Conservation (phyloP, 495 filamentous ascomycete genomes). For the Clavariopsis aquatica region DNA sequence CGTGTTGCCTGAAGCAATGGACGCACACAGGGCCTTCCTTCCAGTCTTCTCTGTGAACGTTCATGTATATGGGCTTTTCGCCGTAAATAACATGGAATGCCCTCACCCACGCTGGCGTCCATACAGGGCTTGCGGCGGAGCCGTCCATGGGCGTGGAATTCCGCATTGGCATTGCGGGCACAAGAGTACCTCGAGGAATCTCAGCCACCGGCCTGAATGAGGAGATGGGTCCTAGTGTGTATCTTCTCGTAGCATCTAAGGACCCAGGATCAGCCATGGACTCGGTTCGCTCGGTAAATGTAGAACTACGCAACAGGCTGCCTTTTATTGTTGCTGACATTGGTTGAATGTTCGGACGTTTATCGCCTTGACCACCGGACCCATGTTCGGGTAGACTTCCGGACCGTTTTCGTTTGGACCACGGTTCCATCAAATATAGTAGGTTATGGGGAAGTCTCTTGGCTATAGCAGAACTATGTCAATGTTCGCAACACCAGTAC, state of each 20-base stretch:
- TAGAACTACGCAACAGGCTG: not conserved
- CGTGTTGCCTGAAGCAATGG: constrained; percentile 18
- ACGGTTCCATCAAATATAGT: not conserved
- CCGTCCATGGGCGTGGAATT: not conserved
- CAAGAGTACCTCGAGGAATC: not conserved
- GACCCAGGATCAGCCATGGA: too few relatives aligned
- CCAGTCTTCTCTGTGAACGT: constrained; percentile 19
- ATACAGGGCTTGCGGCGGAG: not conserved
- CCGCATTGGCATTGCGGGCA: not conserved
- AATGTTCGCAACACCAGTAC: not conserved
- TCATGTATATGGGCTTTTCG: constrained; percentile 24
- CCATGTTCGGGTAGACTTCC: not conserved
- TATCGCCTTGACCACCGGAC: not conserved
- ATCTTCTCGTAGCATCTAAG: too few relatives aligned
- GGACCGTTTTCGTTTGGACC: not conserved
- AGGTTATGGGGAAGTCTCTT: not conserved
- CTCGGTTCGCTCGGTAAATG: too few relatives aligned
- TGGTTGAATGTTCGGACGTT: not conserved
- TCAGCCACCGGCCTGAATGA: not conserved
- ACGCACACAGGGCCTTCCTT: constrained; percentile 15
- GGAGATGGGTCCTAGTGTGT: too few relatives aligned
- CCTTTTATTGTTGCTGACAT: not conserved
- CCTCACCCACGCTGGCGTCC: constrained; percentile 10
- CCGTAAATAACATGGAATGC: constrained; percentile 19
- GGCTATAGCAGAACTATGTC: not conserved